phyloP scores from a whole-genome alignment of 2,329 filamentous ascomycete species.

The Pseudohalonectria lignicola region DNA sequence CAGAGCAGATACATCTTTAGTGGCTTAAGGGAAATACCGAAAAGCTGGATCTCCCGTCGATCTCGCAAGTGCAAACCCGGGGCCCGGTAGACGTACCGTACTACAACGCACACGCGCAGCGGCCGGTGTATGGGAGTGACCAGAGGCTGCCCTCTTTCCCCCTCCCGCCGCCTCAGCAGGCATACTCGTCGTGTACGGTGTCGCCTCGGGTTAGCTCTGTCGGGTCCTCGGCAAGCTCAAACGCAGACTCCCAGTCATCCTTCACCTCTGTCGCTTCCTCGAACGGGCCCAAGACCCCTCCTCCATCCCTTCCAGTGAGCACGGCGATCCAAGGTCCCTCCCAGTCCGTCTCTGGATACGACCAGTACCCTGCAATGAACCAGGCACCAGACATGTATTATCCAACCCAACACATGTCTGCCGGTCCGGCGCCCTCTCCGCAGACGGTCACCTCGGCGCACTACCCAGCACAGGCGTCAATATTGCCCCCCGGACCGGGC shows the following conservation, averaged over 20 bases:
- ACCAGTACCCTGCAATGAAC: conserved; percentile 60
- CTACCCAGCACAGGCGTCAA: conserved; percentile 62
- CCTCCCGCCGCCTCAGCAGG: conserved; percentile 57
- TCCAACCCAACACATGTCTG: conserved; percentile 63
- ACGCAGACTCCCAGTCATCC: conserved; percentile 41
- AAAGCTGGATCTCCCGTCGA: conserved; percentile 91
- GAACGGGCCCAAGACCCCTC: conserved; percentile 58
- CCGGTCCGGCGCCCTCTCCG: conserved; percentile 62
- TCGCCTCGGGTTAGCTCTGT: conserved; percentile 70
- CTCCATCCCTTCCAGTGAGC: conserved; percentile 55
- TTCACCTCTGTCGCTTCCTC: conserved; percentile 44
- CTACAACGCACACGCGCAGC: conserved; percentile 56
- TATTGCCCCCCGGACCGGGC: conserved; percentile 60
- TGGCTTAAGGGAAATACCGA: conserved; percentile 32
- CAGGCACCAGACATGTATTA: conserved; percentile 81
- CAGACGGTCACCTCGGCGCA: conserved; percentile 66
- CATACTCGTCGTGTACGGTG: conserved; percentile 60
- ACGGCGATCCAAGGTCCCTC: conserved; percentile 27
- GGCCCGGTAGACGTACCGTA: conserved; percentile 60
- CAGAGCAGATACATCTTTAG: no score
- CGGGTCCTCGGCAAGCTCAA: conserved; percentile 44
- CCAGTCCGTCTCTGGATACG: conserved; percentile 27
- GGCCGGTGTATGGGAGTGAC: conserved; percentile 56
- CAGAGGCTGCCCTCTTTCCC: conserved; percentile 61
- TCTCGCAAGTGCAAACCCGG: conserved; percentile 73